These are phyloP conservation scores for Conoideocrella luteorostrata DNA, from an alignment of 2,329 filamentous ascomycete species.

Conservation along the genomic window DNA sequence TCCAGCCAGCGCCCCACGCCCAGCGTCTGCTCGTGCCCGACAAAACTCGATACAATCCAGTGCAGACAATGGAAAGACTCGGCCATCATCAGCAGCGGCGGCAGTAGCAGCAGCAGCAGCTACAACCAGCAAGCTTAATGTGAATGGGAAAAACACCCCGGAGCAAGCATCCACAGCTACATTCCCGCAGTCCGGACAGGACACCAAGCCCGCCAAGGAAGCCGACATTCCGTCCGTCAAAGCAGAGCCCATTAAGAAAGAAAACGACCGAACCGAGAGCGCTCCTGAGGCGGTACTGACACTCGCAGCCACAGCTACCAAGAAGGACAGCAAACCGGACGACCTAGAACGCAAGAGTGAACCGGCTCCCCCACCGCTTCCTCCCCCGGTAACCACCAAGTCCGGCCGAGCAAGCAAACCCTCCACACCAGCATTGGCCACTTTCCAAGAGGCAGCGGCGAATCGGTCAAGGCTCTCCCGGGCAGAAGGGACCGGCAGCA, in stretches of 20 bases:
- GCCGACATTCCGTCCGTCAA: constrained; percentile 25
- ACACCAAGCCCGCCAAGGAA: constrained; percentile 49
- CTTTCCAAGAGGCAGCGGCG: constrained; percentile 48
- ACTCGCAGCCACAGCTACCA: constrained; percentile 23
- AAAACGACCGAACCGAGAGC: constrained; percentile 23
- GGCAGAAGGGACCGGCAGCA: constrained; percentile 31
- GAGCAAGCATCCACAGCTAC: constrained; percentile 28
- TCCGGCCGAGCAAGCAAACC: constrained; percentile 61
- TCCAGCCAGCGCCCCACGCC: constrained; percentile 49
- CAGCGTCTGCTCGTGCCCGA: constrained; percentile 63
- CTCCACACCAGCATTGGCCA: constrained; percentile 55
- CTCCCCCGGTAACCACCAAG: constrained; percentile 52
- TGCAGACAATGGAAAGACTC: constrained; percentile 43
- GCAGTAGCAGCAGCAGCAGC: constrained; percentile 15
- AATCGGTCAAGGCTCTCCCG: constrained; percentile 47
- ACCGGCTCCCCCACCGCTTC: constrained; percentile 30
- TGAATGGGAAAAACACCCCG: constrained; percentile 31
- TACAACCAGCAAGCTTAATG: constrained; percentile 51
- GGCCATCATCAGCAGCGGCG: constrained; percentile 14
- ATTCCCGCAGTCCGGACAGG: constrained; percentile 22
- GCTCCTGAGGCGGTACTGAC: constrained; percentile 17
- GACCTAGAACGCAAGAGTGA: constrained; percentile 32
- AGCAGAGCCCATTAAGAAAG: constrained; percentile 27
- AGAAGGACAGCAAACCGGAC: constrained; percentile 38
- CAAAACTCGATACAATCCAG: constrained; percentile 66